A percentile compares a stretch with the other conserved stretches of the same genome.
These are phyloP conservation scores for Verticillium klebahnii DNA, from an alignment of 2,329 filamentous ascomycete genomes.

Conservation along the genomic window DNA sequence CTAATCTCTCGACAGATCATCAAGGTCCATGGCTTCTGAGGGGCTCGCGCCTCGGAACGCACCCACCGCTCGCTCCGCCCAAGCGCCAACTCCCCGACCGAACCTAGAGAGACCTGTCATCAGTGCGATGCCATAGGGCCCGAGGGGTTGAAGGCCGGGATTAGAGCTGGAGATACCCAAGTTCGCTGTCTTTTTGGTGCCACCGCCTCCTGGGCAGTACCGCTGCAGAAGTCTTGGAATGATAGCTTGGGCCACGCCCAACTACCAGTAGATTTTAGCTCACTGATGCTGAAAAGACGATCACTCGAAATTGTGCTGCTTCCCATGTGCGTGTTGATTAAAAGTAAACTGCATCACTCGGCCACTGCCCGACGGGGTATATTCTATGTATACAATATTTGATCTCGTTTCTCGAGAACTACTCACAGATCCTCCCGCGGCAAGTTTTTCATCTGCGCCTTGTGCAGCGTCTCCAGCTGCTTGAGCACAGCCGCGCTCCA, in stretches of 20 bases:
- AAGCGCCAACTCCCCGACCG: background rate
- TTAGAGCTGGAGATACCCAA: background rate
- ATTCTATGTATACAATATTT: background rate
- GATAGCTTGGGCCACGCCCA: background rate
- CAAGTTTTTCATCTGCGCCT: slow-evolving; percentile 10
- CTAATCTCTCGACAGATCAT: slow-evolving; percentile 6
- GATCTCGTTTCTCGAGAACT: slow-evolving; percentile 9
- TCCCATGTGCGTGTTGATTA: no score
- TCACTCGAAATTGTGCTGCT: background rate
- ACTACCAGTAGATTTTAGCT: background rate
- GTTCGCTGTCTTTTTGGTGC: background rate
- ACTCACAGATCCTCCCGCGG: slow-evolving; percentile 19
- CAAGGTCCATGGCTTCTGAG: slow-evolving; percentile 61
- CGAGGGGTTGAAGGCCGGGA: background rate
- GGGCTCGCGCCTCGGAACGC: slow-evolving; percentile 4
- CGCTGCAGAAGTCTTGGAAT: background rate
- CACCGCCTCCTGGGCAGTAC: background rate
- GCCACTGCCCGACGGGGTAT: background rate
- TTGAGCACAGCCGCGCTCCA: slow-evolving; percentile 10
- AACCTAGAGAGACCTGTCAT: background rate
- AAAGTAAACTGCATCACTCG: background rate
- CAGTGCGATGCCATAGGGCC: background rate
- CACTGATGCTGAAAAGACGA: background rate
- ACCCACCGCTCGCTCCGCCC: background rate
- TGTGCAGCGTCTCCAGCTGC: slow-evolving; percentile 10